Percentiles rank a stretch among this genome's conserved stretches.
Evolutionary conservation across 2,329 filamentous ascomycete genomes (phyloP).

Genomic region (Amphichorda felina): DNA sequence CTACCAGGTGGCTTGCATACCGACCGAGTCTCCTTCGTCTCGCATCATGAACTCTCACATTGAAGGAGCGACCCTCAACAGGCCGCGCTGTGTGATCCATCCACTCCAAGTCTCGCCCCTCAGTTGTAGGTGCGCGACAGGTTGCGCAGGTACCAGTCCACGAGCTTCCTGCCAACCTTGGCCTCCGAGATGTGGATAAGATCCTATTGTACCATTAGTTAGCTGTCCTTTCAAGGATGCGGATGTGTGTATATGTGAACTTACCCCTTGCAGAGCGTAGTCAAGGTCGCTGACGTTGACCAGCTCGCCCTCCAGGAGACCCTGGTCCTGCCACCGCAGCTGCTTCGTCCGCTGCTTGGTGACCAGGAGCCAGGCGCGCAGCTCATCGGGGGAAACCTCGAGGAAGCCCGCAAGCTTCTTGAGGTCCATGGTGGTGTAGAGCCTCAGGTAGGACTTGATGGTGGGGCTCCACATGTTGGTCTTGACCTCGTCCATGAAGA

Average conservation of each 20-base stretch:
- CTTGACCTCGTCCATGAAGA: slow-evolving; percentile 99
- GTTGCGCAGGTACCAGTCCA: slow-evolving; percentile 99
- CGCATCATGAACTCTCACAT: slow-evolving; percentile 1
- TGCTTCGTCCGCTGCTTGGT: slow-evolving; percentile 99
- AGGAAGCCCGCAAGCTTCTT: slow-evolving; percentile 97
- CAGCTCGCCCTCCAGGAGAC: slow-evolving; percentile 81
- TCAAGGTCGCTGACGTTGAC: slow-evolving; percentile 92
- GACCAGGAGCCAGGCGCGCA: slow-evolving; percentile 85
- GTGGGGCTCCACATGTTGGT: slow-evolving; percentile 98
- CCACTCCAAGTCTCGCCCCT: slow-evolving; percentile 1
- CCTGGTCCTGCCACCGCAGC: slow-evolving; percentile 81
- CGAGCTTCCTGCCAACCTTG: slow-evolving; percentile 92
- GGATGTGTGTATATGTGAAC: slow-evolving; percentile 21
- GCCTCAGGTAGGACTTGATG: slow-evolving; percentile 94
- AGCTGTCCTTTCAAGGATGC: slow-evolving; percentile 12
- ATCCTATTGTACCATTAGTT: slow-evolving; percentile 45
- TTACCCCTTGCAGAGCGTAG: slow-evolving; percentile 88
- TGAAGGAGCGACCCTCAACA: no score
- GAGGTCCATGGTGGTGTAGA: slow-evolving; percentile 99
- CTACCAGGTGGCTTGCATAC: slow-evolving; percentile 19
- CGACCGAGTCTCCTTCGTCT: slow-evolving; percentile 9
- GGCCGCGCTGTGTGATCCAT: no score
- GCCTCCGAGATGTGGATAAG: slow-evolving; percentile 98
- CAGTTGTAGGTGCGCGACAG: slow-evolving; percentile 80
- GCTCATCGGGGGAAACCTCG: slow-evolving; percentile 90